These are phyloP conservation scores for Sistotremastrum niveocremeum DNA, from an alignment of 768 basidiomycete species.

Conservation along the genomic window DNA sequence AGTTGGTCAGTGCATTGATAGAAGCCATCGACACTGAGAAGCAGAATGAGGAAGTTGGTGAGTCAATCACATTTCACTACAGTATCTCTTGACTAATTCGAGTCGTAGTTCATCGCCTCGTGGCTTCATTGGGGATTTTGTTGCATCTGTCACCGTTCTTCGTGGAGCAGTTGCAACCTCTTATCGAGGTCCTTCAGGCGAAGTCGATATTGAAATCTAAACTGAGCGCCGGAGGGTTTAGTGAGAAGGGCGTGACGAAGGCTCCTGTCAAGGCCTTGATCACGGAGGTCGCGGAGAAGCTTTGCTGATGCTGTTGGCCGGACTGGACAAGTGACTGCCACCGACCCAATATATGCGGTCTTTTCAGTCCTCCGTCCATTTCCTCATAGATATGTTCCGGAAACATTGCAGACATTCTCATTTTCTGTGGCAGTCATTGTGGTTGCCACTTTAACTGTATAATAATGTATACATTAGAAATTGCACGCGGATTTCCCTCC, in stretches of 20 bases:
- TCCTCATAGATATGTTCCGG: no score
- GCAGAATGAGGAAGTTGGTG: slow-evolving; percentile 68
- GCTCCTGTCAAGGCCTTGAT: slow-evolving; percentile 54
- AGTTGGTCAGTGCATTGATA: slow-evolving; percentile 70
- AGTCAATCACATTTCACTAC: slow-evolving; percentile 17
- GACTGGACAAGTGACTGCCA: no score
- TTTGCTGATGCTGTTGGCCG: slow-evolving; percentile 14
- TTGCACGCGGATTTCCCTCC: no score
- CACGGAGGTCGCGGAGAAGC: slow-evolving; percentile 41
- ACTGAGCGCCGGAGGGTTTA: slow-evolving; percentile 36
- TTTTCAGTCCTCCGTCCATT: no score
- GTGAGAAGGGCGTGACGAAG: slow-evolving; percentile 39
- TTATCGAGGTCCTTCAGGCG: slow-evolving; percentile 64
- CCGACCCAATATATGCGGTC: no score
- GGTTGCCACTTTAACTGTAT: no score
- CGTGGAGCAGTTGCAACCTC: slow-evolving; percentile 33
- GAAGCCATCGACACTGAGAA: slow-evolving; percentile 65
- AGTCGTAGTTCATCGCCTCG: slow-evolving; percentile 60
- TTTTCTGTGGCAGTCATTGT: no score
- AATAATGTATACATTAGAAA: no score
- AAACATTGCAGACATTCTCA: no score
- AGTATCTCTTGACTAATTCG: neutral
- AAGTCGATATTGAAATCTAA: slow-evolving; percentile 44
- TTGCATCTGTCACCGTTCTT: slow-evolving; percentile 63
- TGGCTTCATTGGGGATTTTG: slow-evolving; percentile 64